Conservation (phyloP, 2,329 filamentous ascomycete species). For the Dactylellina leptospora region DNA sequence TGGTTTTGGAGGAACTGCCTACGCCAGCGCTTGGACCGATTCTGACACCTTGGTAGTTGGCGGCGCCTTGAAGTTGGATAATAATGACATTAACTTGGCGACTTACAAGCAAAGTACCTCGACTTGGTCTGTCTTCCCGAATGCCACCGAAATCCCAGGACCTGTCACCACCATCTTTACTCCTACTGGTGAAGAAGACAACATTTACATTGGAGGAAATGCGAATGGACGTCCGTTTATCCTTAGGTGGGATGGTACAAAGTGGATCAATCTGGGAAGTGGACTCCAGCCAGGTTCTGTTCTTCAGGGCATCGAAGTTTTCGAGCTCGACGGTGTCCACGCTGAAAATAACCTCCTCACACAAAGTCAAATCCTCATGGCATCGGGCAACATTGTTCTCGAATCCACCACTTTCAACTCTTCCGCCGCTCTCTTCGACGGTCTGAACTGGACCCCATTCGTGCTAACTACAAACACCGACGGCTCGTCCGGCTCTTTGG, state of each 20-base stretch:
- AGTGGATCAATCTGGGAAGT: conserved; percentile 73
- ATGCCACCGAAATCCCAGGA: conserved; percentile 73
- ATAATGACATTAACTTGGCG: conserved; percentile 73
- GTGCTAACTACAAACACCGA: conserved; percentile 76
- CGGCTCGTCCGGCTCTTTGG: conserved; percentile 76
- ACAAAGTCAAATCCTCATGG: conserved; percentile 75
- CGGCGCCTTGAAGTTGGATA: conserved; percentile 76
- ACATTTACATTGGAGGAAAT: conserved; percentile 84
- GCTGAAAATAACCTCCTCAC: conserved; percentile 71
- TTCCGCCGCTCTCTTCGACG: conserved; percentile 88
- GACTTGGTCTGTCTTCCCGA: conserved; percentile 71
- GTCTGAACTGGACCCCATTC: conserved; percentile 79
- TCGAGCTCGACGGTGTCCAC: conserved; percentile 76
- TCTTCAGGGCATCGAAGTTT: conserved; percentile 82
- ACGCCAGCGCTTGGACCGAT: conserved; percentile 78
- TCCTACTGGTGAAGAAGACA: conserved; percentile 74
- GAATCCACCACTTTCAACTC: conserved; percentile 77
- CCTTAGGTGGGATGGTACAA: conserved; percentile 77
- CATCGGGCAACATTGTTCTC: conserved; percentile 83
- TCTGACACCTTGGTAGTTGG: conserved; percentile 77
- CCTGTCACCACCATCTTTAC: conserved; percentile 78
- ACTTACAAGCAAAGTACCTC: conserved; percentile 75
- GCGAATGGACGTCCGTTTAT: conserved; percentile 76
- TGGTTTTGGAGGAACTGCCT: conserved; percentile 74
- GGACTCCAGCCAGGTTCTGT: conserved; percentile 65